Percentiles rank a stretch among this genome's conserved stretches.
Conservation (phyloP, 495 filamentous ascomycete genomes). For the Tuber umbilicatum region DNA sequence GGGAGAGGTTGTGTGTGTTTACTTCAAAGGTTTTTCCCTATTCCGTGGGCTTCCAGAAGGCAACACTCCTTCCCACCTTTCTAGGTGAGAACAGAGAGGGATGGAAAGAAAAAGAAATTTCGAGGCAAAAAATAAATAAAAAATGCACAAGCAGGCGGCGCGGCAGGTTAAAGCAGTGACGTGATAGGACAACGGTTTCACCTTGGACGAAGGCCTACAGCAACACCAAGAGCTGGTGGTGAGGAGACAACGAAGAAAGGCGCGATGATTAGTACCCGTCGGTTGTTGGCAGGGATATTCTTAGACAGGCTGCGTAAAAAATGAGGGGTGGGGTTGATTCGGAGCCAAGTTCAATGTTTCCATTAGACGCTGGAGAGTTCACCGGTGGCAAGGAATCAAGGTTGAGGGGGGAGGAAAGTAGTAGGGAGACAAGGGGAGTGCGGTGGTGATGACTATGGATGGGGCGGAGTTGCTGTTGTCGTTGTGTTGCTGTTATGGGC, state of each 20-base stretch:
- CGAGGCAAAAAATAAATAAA: background rate
- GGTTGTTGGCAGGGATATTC: slow-evolving; percentile 16
- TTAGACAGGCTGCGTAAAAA: slow-evolving; percentile 9
- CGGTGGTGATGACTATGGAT: slow-evolving; percentile 6
- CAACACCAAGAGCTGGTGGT: background rate
- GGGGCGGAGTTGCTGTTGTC: slow-evolving; percentile 6
- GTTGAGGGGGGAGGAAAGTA: background rate
- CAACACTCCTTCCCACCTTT: background rate
- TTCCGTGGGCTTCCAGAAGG: background rate
- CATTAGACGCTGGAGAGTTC: slow-evolving; percentile 18
- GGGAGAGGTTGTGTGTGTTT: background rate
- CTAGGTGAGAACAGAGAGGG: background rate
- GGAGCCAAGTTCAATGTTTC: slow-evolving; percentile 8
- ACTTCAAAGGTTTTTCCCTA: background rate
- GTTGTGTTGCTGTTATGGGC: slow-evolving; percentile 4
- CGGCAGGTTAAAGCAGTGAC: background rate
- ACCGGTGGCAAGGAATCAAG: slow-evolving; percentile 10
- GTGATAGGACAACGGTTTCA: background rate
- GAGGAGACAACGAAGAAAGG: background rate
- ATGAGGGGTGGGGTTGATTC: background rate
- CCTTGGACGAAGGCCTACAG: background rate
- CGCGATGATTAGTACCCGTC: slow-evolving; percentile 1
- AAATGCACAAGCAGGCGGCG: background rate
- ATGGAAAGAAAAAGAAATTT: background rate
- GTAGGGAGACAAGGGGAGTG: background rate